phyloP scores from a whole-genome alignment of 345 rosid genomes.

The Reutealis trisperma region DNA sequence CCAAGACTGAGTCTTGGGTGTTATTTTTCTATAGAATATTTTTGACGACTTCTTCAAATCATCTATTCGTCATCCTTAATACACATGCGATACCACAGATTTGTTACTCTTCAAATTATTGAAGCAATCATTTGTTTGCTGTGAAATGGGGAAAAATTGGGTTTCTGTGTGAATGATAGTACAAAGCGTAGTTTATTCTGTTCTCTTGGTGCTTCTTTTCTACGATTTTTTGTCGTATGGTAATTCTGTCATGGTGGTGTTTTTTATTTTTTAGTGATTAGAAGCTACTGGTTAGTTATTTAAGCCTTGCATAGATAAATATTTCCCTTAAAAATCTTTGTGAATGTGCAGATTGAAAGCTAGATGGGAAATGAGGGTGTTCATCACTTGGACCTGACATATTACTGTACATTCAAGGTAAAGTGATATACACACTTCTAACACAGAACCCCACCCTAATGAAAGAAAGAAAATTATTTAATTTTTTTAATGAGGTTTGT shows the following conservation, averaged over 20 bases:
- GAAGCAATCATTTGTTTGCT: neutral
- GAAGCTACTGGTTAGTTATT: neutral
- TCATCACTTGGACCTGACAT: neutral
- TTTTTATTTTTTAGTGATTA: neutral
- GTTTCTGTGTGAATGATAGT: neutral
- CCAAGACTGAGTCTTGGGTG: no score
- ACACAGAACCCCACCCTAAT: neutral
- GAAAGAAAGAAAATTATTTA: neutral
- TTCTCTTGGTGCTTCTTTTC: neutral
- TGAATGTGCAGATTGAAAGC: neutral
- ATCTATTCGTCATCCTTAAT: no score
- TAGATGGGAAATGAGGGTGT: constrained; percentile 3
- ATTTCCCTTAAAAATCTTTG: neutral
- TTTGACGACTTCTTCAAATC: no score
- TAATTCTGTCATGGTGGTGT: no score
- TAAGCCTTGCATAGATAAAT: neutral
- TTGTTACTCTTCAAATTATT: no score
- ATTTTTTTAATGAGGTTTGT: no score
- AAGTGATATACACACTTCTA: neutral
- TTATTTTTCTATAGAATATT: no score
- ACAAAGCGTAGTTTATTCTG: neutral
- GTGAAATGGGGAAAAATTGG: neutral
- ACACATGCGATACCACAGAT: no score
- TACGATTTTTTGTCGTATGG: neutral
- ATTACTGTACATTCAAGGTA: neutral